Base-by-base conservation (phyloP, 305 asterid species). In the Striga hermonthica region DNA sequence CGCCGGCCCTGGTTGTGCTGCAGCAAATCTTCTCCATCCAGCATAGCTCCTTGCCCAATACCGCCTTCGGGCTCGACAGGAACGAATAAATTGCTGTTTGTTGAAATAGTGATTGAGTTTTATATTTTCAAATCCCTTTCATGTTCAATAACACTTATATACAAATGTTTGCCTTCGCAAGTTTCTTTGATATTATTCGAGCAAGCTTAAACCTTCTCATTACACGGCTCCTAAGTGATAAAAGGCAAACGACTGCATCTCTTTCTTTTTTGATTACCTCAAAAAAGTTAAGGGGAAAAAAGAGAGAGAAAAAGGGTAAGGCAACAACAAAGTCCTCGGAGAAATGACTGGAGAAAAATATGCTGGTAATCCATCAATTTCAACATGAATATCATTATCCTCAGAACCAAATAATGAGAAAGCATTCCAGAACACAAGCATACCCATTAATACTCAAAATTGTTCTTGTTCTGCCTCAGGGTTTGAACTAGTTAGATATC, bases 41-140 rank as follows among this genome's bases (percentile, higher is more conserved):
- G 99, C 97, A 83, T 80, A 93, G 80, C 99, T 93, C 82, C 97
- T 83, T 5, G 97, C 95, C 99, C 99, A 93, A 56, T 93, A 93
- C 52, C 96, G 87, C 59, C 97, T 80, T 43, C 95, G 80, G 40
- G 97, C 86, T 52, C 82, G 83, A 73, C 41, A 71, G 49, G 95
- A 93, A 63, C 91, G 92, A 40, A 80, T 56, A 70, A 90, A 93
- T 74, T 93, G 90, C 97, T 93, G 82, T 60, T 62, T 45, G 48
- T 71, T 62, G 69, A 70, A 60, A 48, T 54, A 57, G 70, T 38
- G 57, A 58, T 64, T 16, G 56, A 47, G 22, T 50, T 53, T 31
- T 31, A 10, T 64, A 38, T 39, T 22, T 12, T 68, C 58, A 11
- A 61, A 15, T 52, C 31, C 31, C 2, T 22, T 22, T 49, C 59